Evolutionary conservation across 1,284 basidiomycete species (phyloP).

Genomic region (Puccinia novopanici): DNA sequence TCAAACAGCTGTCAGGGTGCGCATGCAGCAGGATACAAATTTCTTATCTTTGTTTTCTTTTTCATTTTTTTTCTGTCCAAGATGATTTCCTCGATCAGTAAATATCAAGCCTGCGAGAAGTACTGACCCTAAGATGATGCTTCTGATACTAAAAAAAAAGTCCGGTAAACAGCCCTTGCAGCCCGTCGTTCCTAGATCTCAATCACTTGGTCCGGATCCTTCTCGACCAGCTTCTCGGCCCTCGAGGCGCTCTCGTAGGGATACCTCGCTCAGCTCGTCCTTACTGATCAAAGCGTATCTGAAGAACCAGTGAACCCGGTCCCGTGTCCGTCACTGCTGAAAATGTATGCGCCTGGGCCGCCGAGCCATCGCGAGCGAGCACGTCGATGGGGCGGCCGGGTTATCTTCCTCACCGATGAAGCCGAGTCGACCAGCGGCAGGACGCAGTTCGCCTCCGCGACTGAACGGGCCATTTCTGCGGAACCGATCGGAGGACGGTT

Average conservation of each 20-base stretch:
- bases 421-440: too few species aligned
- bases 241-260: slow-evolving; percentile 2
- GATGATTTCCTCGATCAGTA: background rate
- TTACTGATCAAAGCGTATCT: slow-evolving; percentile 24
- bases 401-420: background rate
- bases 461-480: slow-evolving; percentile 24
- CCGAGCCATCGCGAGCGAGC: background rate
- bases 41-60: background rate
- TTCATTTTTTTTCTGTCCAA: background rate
- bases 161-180: background rate
- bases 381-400: background rate
- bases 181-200: background rate
- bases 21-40: background rate
- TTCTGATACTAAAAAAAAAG: background rate
- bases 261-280: background rate
- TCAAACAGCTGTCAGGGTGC: background rate
- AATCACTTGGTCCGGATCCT: slow-evolving; percentile 14
- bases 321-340: background rate
- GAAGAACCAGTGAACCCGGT: slow-evolving; percentile 21
- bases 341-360: background rate
- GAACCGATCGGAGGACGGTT: slow-evolving; percentile 2
- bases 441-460: background rate
- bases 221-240: background rate
- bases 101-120: background rate
- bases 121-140: background rate